Base-by-base conservation (phyloP, 768 basidiomycete genomes). In the Baorangia bicolor region DNA sequence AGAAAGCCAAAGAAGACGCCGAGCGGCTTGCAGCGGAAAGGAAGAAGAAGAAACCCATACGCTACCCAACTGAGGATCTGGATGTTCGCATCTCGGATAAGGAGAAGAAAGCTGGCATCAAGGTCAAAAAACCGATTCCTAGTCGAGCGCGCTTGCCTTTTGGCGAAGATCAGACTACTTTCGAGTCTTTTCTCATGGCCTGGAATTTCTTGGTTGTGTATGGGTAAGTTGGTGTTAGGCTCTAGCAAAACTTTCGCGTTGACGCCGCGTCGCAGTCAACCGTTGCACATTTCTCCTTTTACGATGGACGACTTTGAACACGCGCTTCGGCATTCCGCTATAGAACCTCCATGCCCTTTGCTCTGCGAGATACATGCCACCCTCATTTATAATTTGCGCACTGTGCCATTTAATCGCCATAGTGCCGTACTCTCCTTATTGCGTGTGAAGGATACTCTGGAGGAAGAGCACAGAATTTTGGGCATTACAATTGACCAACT, bases 191-290 rank as follows among this genome's bases (percentile, higher is more conserved):
- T 70, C 73, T 98, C 30, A 88, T 92, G 87, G 77, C 85, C 10
- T 99, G 95, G 95, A 94, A 92, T 72, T 96, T 96, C 71, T 73
- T 98, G 52, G 88, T 92, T 50, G 88, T 94, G 49, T 95, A 95
- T 72, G 93, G 94, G 97, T 97, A 69, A 64, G 85, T 73, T 30
- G 18, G 58, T 40, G 23, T 55, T n/a, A 31, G 6, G 23, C 11
- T 34, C 43, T 2, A 11, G 13, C 2, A 40, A 37, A 21, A 6
- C 28, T 38, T 40, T 33, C n/a, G 41, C 21, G 43, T 25, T 64
- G 30, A 56, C 50, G 56, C 43, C 50, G 37, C 56, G 51, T 47
- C 31, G 39, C 58, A 97, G 96, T 6, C 87, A 89, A 79, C 88
- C 95, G 2, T 78, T 98, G 16, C 87, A 90, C 58, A 73, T 99